phyloP scores from a whole-genome alignment of 1,284 basidiomycete species.

The Xanthoconium separans region DNA sequence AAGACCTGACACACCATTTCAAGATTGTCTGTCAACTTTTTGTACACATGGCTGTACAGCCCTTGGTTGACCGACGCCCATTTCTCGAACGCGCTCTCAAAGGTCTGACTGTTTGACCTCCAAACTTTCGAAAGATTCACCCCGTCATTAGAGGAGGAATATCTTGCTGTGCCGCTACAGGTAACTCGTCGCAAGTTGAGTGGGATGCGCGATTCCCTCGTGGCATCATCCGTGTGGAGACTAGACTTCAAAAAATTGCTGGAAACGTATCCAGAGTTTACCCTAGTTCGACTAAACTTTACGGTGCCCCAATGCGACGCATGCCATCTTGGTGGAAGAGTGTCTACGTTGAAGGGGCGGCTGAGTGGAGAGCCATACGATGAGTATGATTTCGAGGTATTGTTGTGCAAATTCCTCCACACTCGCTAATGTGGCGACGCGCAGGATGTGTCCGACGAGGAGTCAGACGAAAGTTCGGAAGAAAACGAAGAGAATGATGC shows the following conservation, averaged over 20 bases:
- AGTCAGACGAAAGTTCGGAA: slow-evolving; percentile 10
- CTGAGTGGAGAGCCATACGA: slow-evolving; percentile 64
- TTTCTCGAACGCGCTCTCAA: slow-evolving; percentile 56
- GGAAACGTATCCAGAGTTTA: slow-evolving; percentile 64
- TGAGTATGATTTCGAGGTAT: slow-evolving; percentile 54
- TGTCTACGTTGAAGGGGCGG: slow-evolving; percentile 59
- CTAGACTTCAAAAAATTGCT: slow-evolving; percentile 64
- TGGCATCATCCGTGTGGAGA: slow-evolving; percentile 79
- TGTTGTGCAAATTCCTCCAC: not conserved
- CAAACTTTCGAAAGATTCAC: slow-evolving; percentile 6
- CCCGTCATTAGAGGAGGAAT: slow-evolving; percentile 52
- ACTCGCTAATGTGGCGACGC: slow-evolving; percentile 5
- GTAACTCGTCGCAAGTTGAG: slow-evolving; percentile 63
- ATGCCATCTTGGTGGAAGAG: slow-evolving; percentile 69
- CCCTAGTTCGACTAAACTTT: slow-evolving; percentile 51
- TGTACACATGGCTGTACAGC: slow-evolving; percentile 71
- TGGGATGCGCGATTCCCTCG: slow-evolving; percentile 68
- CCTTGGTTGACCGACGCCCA: slow-evolving; percentile 46
- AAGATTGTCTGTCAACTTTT: slow-evolving; percentile 86
- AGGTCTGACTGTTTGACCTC: slow-evolving; percentile 39
- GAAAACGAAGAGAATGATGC: slow-evolving; percentile 27
- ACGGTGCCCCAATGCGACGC: slow-evolving; percentile 71
- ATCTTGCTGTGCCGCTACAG: slow-evolving; percentile 67
- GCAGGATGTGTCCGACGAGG: slow-evolving; percentile 21
- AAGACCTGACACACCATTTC: slow-evolving; percentile 75